These are phyloP conservation scores for Suillus luteus DNA, from an alignment of 768 basidiomycete species.

Conservation along the genomic window DNA sequence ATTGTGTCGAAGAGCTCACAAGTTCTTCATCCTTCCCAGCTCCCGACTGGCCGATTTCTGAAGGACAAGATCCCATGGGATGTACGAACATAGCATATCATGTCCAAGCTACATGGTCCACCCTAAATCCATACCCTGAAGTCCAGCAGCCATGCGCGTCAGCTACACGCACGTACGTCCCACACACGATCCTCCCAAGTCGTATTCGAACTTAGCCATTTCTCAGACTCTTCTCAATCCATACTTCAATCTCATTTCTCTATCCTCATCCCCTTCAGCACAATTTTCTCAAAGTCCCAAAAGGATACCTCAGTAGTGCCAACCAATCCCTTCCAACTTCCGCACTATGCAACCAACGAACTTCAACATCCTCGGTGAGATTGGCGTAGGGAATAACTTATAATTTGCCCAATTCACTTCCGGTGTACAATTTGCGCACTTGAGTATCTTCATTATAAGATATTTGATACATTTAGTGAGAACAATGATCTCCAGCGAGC, in stretches of 20 bases:
- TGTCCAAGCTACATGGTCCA: background rate
- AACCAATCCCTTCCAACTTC: background rate
- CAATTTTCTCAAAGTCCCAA: background rate
- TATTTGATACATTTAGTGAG: background rate
- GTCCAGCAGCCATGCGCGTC: background rate
- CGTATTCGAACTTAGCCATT: no score
- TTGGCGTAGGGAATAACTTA: background rate
- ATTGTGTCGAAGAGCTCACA: no score
- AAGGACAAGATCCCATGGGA: background rate
- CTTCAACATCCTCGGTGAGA: no score
- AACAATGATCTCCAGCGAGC: background rate
- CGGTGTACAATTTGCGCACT: background rate
- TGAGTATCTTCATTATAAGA: background rate
- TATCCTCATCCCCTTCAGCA: background rate
- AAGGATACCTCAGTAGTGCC: background rate
- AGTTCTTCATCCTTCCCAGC: background rate
- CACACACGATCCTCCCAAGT: no score
- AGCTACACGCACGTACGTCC: no score
- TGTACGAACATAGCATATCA: background rate
- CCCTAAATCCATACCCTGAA: background rate
- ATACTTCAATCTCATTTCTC: no score
- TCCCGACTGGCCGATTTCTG: background rate
- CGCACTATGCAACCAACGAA: no score
- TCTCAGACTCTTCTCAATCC: no score
- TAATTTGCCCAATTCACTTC: background rate